Conservation (phyloP, 768 basidiomycete species). For the Rhizopogon vesiculosus region DNA sequence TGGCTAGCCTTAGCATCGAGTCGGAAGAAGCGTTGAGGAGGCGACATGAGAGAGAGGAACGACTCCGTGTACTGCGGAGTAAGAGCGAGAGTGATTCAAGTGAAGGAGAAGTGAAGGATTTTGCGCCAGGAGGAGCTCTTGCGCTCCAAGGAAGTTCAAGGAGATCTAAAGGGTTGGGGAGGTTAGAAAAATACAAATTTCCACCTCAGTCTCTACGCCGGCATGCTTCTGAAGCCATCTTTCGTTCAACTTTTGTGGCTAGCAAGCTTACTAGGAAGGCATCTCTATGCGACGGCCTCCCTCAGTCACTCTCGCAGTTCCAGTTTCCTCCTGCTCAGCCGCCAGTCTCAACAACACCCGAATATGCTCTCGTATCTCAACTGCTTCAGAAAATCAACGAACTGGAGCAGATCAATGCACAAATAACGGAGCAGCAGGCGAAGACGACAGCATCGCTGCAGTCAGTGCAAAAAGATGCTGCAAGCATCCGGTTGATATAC, state of each 20-base stretch:
- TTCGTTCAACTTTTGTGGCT: constrained; percentile 4
- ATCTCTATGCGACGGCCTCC: constrained; percentile 13
- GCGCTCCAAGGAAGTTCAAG: constrained; percentile 11
- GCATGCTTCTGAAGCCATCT: constrained; percentile 23
- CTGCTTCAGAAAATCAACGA: constrained; percentile 72
- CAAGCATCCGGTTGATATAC: constrained; percentile 65
- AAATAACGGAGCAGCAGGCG: constrained; percentile 61
- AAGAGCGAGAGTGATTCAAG: constrained; percentile 27
- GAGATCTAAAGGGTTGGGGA: not conserved
- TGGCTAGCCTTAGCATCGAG: constrained; percentile 22
- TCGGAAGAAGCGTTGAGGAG: constrained; percentile 25
- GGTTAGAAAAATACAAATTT: constrained; percentile 14
- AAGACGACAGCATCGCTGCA: constrained; percentile 58
- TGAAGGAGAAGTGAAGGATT: constrained; percentile 41
- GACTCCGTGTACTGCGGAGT: constrained; percentile 48
- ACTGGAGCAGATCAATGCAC: constrained; percentile 66
- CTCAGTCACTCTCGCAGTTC: constrained; percentile 21
- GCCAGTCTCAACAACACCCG: constrained; percentile 17
- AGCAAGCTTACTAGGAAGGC: constrained; percentile 11
- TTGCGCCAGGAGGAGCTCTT: constrained; percentile 54
- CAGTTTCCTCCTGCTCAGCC: constrained; percentile 10
- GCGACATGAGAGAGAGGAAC: constrained; percentile 41
- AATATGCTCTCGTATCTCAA: constrained; percentile 62
- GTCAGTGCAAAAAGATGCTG: constrained; percentile 69
- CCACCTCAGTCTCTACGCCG: constrained; percentile 17